Evolutionary conservation across 2,329 filamentous ascomycete genomes (phyloP).

Genomic region (Beauveria pseudobassiana): DNA sequence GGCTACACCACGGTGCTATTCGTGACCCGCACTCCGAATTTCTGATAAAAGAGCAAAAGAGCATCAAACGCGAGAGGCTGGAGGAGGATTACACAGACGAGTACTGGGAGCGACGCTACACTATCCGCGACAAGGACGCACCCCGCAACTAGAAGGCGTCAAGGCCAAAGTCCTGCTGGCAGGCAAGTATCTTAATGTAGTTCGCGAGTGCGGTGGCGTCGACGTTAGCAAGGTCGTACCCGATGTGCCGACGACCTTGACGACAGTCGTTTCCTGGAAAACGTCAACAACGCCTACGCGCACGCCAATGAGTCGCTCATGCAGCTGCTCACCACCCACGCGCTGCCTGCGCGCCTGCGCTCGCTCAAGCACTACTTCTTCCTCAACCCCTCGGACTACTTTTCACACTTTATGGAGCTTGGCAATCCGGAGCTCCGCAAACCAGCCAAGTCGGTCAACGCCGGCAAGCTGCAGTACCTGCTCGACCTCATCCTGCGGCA

Average conservation of each 20-base stretch:
- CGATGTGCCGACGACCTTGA: slow-evolving; percentile 92
- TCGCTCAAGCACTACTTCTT: slow-evolving; percentile 99
- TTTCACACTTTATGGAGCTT: slow-evolving; percentile 94
- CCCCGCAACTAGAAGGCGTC: slow-evolving; percentile 86
- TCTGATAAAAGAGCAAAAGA: slow-evolving; percentile 90
- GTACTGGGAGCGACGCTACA: slow-evolving; percentile 98
- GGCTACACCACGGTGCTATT: slow-evolving; percentile 93
- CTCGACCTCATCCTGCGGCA: slow-evolving; percentile 96
- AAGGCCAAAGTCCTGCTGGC: slow-evolving; percentile 93
- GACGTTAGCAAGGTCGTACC: slow-evolving; percentile 83
- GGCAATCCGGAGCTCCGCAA: slow-evolving; percentile 85
- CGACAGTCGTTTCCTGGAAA: slow-evolving; percentile 85
- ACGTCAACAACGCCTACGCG: slow-evolving; percentile 90
- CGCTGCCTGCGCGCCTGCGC: slow-evolving; percentile 74
- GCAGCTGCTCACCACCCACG: slow-evolving; percentile 86
- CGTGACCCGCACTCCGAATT: slow-evolving; percentile 93
- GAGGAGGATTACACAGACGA: slow-evolving; percentile 98
- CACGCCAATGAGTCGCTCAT: slow-evolving; percentile 92
- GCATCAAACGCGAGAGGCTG: slow-evolving; percentile 80
- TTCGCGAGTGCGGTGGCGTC: slow-evolving; percentile 92
- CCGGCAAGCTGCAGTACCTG: slow-evolving; percentile 85
- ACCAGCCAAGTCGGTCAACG: slow-evolving; percentile 80
- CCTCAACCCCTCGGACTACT: slow-evolving; percentile 94
- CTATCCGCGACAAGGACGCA: slow-evolving; percentile 82
- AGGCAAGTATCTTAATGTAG: slow-evolving; percentile 96